Conservation (phyloP, 306 rosid genomes). For the Dalbergia cultrata region DNA sequence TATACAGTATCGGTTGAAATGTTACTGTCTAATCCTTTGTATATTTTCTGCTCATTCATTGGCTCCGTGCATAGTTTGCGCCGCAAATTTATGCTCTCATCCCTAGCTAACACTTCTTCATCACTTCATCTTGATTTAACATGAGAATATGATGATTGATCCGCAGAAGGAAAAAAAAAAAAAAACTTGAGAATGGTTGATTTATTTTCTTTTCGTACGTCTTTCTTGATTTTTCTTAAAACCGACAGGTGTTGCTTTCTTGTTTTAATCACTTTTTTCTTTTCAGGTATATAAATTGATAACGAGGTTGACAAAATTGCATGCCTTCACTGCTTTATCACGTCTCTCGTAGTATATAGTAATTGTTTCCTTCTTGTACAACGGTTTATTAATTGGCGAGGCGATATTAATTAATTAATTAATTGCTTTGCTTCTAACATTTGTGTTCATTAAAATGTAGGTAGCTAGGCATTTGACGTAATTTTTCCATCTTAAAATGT, state of each 20-base stretch:
- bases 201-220: background rate
- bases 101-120: background rate
- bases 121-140: background rate
- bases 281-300: background rate
- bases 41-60: conserved; percentile 15
- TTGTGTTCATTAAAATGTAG: background rate
- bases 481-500: conserved; percentile 53
- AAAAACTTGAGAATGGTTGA: conserved; percentile 12
- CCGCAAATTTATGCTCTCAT: conserved; percentile 42
- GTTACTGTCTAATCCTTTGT: conserved; percentile 14
- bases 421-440: background rate
- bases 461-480: conserved; percentile 14
- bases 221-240: background rate
- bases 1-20: conserved; percentile 2
- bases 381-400: background rate
- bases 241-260: background rate
- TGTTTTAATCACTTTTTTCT: background rate
- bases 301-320: background rate
- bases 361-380: too few species aligned
- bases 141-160: conserved; percentile 1
- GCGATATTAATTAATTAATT: background rate
- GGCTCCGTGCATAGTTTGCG: conserved; percentile 48
- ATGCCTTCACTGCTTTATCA: background rate
- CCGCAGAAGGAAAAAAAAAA: too few species aligned
- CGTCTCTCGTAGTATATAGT: background rate